Conservation (phyloP, 176 grass and related monocot species). For the Tillandsia fasciculata region DNA sequence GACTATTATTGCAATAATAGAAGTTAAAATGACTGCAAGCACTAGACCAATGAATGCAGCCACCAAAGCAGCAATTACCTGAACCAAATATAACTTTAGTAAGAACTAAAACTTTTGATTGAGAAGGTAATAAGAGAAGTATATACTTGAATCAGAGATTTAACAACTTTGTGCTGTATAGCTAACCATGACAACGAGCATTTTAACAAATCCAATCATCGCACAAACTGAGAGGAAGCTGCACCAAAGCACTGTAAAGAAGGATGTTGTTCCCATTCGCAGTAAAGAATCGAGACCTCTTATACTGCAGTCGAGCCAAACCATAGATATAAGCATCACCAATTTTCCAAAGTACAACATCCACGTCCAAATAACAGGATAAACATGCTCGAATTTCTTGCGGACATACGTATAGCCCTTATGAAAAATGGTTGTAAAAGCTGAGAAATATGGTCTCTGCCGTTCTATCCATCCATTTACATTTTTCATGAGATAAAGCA, state of each 20-base stretch:
- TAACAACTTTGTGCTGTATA: slow-evolving; percentile 25
- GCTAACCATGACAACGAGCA: slow-evolving; percentile 57
- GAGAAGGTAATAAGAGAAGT: slow-evolving; percentile 9
- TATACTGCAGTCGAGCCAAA: slow-evolving; percentile 85
- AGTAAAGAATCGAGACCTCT: slow-evolving; percentile 90
- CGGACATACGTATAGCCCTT: slow-evolving; percentile 43
- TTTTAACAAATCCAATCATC: slow-evolving; percentile 85
- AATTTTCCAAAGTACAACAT: slow-evolving; percentile 67
- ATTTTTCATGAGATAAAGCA: slow-evolving; percentile 49
- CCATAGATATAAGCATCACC: slow-evolving; percentile 54
- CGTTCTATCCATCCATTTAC: slow-evolving; percentile 44
- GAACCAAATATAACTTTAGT: slow-evolving; percentile 23
- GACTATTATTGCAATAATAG: slow-evolving; percentile 40
- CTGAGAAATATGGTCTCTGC: slow-evolving; percentile 40
- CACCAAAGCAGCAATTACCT: slow-evolving; percentile 55
- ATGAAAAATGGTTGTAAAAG: slow-evolving; percentile 29
- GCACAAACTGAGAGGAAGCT: slow-evolving; percentile 60
- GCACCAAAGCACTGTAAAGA: slow-evolving; percentile 86
- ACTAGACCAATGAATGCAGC: slow-evolving; percentile 45
- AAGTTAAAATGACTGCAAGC: slow-evolving; percentile 42
- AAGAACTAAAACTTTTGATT: slow-evolving; percentile 11
- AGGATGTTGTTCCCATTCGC: slow-evolving; percentile 70
- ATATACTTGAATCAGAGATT: neutral
- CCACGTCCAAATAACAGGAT: slow-evolving; percentile 58
- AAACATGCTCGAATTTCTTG: slow-evolving; percentile 40